phyloP scores from a whole-genome alignment of 805 yeast genomes.

The Teunomyces gatunensis region DNA sequence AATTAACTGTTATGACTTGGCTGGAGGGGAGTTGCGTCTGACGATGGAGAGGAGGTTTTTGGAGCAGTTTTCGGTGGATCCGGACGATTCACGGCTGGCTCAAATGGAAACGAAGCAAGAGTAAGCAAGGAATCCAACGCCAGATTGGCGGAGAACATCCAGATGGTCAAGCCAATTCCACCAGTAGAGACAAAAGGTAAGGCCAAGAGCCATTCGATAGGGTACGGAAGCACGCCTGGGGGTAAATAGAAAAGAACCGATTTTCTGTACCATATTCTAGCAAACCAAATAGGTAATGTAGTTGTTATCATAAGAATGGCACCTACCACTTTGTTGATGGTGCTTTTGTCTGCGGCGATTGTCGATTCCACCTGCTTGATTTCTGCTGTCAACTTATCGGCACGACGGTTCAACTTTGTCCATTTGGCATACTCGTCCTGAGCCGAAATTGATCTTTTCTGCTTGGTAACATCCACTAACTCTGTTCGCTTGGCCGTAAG shows the following conservation, averaged over 20 bases:
- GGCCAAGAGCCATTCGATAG: constrained; percentile 55
- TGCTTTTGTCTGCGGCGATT: constrained; percentile 34
- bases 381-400: constrained; percentile 55
- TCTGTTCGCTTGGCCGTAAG: constrained; percentile 36
- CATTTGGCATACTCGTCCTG: constrained; percentile 95
- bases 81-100: constrained; percentile 6
- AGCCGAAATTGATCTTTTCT: constrained; percentile 66
- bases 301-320: constrained; percentile 37
- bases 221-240: constrained; percentile 51
- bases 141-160: constrained; percentile 47
- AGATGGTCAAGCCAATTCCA: constrained; percentile 55
- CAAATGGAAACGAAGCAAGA: constrained; percentile 15
- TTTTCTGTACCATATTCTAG: constrained; percentile 54
- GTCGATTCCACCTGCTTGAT: constrained; percentile 42
- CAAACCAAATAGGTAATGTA: constrained; percentile 45
- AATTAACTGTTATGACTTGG: constrained; percentile 10
- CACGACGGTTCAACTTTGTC: constrained; percentile 83
- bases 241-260: constrained; percentile 60
- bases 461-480: constrained; percentile 45
- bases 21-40: constrained; percentile 5
- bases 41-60: background rate
- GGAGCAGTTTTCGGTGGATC: background rate
- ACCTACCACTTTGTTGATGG: constrained; percentile 32
- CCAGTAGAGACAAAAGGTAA: constrained; percentile 64
- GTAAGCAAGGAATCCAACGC: constrained; percentile 20